phyloP scores from a whole-genome alignment of 352 stramenopile genomes.

The Plasmopara viticola region DNA sequence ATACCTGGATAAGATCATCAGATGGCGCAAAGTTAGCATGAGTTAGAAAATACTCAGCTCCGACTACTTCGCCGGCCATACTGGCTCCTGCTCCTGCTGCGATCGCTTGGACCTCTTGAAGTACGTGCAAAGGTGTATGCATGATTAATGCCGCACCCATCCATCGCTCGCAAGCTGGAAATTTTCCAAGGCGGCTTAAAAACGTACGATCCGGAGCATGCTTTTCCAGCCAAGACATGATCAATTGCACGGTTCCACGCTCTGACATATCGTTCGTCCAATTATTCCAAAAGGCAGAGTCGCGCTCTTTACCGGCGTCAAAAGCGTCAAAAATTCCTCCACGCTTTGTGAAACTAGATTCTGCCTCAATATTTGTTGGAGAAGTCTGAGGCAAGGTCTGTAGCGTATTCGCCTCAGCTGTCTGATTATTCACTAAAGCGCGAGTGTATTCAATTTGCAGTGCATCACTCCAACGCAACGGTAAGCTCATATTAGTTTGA shows the following conservation, averaged over 20 bases:
- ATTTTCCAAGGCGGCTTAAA: slow-evolving; percentile 66
- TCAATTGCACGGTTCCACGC: slow-evolving; percentile 39
- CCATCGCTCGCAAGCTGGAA: slow-evolving; percentile 59
- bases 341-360: slow-evolving; percentile 12
- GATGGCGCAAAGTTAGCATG: slow-evolving; percentile 61
- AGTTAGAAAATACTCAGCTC: slow-evolving; percentile 31
- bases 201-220: slow-evolving; percentile 69
- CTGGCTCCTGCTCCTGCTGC: slow-evolving; percentile 34
- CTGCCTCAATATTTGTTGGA: slow-evolving; percentile 8
- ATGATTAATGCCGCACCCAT: slow-evolving; percentile 76
- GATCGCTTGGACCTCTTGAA: slow-evolving; percentile 77
- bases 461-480: slow-evolving; percentile 35
- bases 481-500: slow-evolving; percentile 2
- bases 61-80: slow-evolving; percentile 16
- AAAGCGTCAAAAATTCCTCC: slow-evolving; percentile 11
- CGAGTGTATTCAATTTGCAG: slow-evolving; percentile 28
- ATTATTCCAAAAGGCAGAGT: slow-evolving; percentile 47
- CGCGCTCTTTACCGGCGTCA: slow-evolving; percentile 22
- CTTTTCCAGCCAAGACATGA: slow-evolving; percentile 75
- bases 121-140: slow-evolving; percentile 64
- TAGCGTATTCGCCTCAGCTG: slow-evolving; percentile 1
- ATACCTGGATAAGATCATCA: slow-evolving; percentile 61
- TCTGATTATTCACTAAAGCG: slow-evolving; percentile 12
- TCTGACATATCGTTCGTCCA: slow-evolving; percentile 62
- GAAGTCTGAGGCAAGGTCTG: slow-evolving; percentile 7